Percentiles rank a stretch among this genome's conserved stretches.
These are phyloP conservation scores for Ambrosiella xylebori DNA, from an alignment of 2,329 filamentous ascomycete genomes.

Conservation along the genomic window DNA sequence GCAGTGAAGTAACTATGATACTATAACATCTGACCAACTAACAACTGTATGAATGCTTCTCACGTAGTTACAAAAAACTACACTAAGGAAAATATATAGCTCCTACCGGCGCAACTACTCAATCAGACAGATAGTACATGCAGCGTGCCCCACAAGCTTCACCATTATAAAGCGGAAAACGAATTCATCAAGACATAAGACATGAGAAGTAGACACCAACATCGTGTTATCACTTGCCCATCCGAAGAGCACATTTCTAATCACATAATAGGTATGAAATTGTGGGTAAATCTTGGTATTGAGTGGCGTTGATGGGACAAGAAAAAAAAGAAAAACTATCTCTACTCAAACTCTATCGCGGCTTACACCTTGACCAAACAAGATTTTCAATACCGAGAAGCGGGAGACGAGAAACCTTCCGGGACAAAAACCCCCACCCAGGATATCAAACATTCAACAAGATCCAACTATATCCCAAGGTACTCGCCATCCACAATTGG, in stretches of 20 bases:
- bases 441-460: constrained; percentile 2
- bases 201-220: neutral
- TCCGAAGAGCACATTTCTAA: constrained; percentile 1
- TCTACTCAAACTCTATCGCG: neutral
- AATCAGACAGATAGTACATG: too few relatives aligned
- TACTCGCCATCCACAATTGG: constrained; percentile 13
- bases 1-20: too few relatives aligned
- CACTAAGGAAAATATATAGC: too few relatives aligned
- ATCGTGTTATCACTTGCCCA: neutral
- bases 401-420: constrained; percentile 23
- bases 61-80: too few relatives aligned
- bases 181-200: too few relatives aligned
- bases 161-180: too few relatives aligned
- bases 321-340: neutral
- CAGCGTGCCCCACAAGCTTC: too few relatives aligned
- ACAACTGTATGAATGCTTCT: too few relatives aligned
- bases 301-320: constrained; percentile 17
- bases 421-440: constrained; percentile 5
- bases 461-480: constrained; percentile 4
- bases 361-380: neutral
- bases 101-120: too few relatives aligned
- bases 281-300: constrained; percentile 55
- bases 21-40: too few relatives aligned
- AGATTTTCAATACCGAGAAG: constrained; percentile 36
- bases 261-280: constrained; percentile 2